phyloP scores from a whole-genome alignment of 1,139 yeast species.

The Scheffersomyces segobiensis region DNA sequence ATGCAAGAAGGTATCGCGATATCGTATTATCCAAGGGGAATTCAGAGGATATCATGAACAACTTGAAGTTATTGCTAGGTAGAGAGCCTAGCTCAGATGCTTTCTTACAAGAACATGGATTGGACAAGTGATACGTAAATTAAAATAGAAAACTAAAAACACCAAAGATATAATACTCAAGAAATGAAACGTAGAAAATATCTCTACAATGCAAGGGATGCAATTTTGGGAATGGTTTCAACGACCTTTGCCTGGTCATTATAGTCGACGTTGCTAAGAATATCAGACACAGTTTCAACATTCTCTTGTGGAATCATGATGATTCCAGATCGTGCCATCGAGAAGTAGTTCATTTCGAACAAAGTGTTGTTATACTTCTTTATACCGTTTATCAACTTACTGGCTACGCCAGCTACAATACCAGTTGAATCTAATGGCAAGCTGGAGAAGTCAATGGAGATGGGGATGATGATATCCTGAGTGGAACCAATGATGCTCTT shows the following conservation, averaged over 20 bases:
- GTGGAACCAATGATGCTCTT: slow-evolving; percentile 55
- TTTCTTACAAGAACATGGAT: slow-evolving; percentile 54
- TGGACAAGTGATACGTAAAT: not conserved
- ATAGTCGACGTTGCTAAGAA: slow-evolving; percentile 5
- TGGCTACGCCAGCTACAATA: slow-evolving; percentile 67
- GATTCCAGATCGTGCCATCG: slow-evolving; percentile 63
- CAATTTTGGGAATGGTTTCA: not conserved
- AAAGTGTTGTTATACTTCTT: slow-evolving; percentile 19
- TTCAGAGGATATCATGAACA: slow-evolving; percentile 64
- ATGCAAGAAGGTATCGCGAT: slow-evolving; percentile 70
- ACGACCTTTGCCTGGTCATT: not conserved
- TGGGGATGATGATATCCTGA: slow-evolving; percentile 59
- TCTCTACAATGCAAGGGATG: slow-evolving; percentile 1
- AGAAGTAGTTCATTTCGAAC: slow-evolving; percentile 59
- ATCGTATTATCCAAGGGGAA: slow-evolving; percentile 73
- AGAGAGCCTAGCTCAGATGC: slow-evolving; percentile 74
- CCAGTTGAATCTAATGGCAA: slow-evolving; percentile 66
- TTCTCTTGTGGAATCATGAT: slow-evolving; percentile 61
- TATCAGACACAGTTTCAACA: slow-evolving; percentile 19
- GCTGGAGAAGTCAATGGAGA: slow-evolving; percentile 53
- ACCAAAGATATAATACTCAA: not conserved
- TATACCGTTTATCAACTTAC: slow-evolving; percentile 42
- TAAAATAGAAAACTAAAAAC: not conserved
- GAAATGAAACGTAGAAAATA: not conserved
- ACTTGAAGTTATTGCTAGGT: slow-evolving; percentile 66